Percentiles rank a stretch among this genome's conserved stretches.
Conservation (phyloP, 2,329 filamentous ascomycete species). For the Penicillium brevicompactum region DNA sequence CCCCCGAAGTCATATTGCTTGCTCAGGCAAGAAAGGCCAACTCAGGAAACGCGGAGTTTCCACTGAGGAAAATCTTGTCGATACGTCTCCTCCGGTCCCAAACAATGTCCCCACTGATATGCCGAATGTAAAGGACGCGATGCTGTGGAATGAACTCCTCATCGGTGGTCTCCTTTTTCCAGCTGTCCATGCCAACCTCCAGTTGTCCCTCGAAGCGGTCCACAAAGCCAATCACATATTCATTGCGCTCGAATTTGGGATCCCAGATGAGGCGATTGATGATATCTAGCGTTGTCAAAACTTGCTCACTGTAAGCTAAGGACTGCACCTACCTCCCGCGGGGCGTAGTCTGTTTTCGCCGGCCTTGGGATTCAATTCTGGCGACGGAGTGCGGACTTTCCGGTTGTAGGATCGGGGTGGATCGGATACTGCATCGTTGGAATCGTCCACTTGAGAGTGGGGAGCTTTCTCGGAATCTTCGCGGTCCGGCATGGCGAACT, state of each 20-base stretch:
- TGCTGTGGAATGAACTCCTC: conserved; percentile 61
- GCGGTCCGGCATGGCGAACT: too few relatives aligned
- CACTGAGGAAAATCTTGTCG: conserved; percentile 52
- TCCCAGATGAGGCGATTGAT: conserved; percentile 56
- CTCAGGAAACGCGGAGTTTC: conserved; percentile 36
- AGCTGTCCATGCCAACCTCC: conserved; percentile 51
- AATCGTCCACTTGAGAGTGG: too few relatives aligned
- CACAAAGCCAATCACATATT: conserved; percentile 57
- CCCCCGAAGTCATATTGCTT: too few relatives aligned
- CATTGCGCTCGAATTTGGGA: conserved; percentile 42
- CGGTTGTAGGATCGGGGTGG: neutral
- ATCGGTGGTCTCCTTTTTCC: conserved; percentile 57
- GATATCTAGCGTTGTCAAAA: conserved; percentile 37
- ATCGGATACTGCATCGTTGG: neutral
- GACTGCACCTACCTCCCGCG: conserved; percentile 13
- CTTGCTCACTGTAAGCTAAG: neutral
- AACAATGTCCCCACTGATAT: conserved; percentile 43
- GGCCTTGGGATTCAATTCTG: conserved; percentile 6
- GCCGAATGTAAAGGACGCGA: conserved; percentile 53
- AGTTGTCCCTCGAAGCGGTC: conserved; percentile 55
- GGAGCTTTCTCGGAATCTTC: too few relatives aligned
- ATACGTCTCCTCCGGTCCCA: conserved; percentile 55
- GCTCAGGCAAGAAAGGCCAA: conserved; percentile 29
- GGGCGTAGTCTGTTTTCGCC: conserved; percentile 22
- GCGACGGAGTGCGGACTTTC: neutral